Base-by-base conservation (phyloP, 148 eudicot genomes). In the Vaccinium corymbosum region DNA sequence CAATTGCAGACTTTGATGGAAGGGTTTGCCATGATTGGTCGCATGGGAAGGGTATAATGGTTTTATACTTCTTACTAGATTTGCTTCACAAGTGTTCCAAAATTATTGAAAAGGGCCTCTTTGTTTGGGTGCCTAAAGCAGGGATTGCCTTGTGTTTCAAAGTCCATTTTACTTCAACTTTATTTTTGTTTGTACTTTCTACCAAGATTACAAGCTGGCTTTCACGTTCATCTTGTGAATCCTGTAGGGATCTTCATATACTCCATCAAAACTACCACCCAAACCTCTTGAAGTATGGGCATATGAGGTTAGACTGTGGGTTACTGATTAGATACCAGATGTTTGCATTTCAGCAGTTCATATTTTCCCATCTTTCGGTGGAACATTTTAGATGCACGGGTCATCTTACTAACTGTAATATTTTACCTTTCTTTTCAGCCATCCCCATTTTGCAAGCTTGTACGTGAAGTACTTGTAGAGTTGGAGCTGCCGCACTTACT, bases 21-120 rank as follows among this genome's bases (percentile, higher is more conserved):
- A 90, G 99, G 98, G 61, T 93, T 97, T 93, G 99, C 99, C 48
- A 92, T 97, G 97, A 94, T 97, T 88, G 99, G 99, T 68, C 95
- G 99, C 42, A 73, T 93, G 93, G 99, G 98, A 56, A 93, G 89
- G 94, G 98, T 94, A 87, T 76, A 71, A 71, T 48, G 62, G 35
- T 25, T 42, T 57, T 75, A 2, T 74, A 25, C 2, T 71, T 27
- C 73, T 79, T 72, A 42, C 15, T 66, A 52, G n/a, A 35, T 29
- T 51, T 5, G 20, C 55, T 49, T 42, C 51, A 25, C 15, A 56
- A 72, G 35, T 8, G 15, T 72, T 73, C 20, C 38, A 49, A 35
- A 46, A 27, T 12, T 55, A 55, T 82, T 70, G 20, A 9, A 73
- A 27, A 16, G 11, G 20, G 19, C 25, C 80, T 15, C 79, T 50